Evolutionary conservation across 1,139 yeast species (phyloP), one percentile per base, ranked within the genome.

Genomic region (Saccharomyces hybrid): DNA sequence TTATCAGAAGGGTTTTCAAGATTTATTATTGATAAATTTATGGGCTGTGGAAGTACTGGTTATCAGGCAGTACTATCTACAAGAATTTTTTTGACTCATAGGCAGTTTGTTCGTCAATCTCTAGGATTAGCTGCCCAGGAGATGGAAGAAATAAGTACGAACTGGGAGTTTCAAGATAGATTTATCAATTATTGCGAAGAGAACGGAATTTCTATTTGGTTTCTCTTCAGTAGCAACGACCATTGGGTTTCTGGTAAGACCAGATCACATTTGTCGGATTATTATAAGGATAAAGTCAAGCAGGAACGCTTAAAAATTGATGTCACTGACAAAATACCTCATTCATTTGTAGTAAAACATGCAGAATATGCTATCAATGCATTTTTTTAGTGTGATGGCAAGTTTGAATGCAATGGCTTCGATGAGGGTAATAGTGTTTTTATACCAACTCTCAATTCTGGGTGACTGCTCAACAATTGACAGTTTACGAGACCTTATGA

Each of bases 181-280:
- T 64, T 76, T 8, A 75, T 80, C 54, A 76, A 73, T 71, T 78
- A 77, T 59, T 83, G 83, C 71, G 54, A 57, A 42, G n/a, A 44
- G 23, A 66, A 68, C 2, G 63, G 61, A 5, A 67, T 70, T 49
- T 68, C 68, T 46, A 69, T 80, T 25, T 82, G 85, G 85, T 65
- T 74, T 3, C 76, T 77, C 59, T 83, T 81, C 63, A 85, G 85
- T 6, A 66, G 64, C 14, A 61, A 68, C 16, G 89, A 84, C 66
- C 80, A 80, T 63, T 84, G 88, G 88, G 83, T 84, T 4, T 73
- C 76, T 53, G 73, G 77, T 48, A 65, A 64, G 16, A 78, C 86
- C 1, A 70, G 84, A 50, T 73, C 72, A 32, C 71, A 71, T 54
- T 64, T 83, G 11, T 64, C 80, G 41, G 59, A 70, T 13, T 68